Evolutionary conservation across 2,329 filamentous ascomycete species (phyloP), one percentile per base, ranked within the genome.

Genomic region (Myrmaecium sp.): DNA sequence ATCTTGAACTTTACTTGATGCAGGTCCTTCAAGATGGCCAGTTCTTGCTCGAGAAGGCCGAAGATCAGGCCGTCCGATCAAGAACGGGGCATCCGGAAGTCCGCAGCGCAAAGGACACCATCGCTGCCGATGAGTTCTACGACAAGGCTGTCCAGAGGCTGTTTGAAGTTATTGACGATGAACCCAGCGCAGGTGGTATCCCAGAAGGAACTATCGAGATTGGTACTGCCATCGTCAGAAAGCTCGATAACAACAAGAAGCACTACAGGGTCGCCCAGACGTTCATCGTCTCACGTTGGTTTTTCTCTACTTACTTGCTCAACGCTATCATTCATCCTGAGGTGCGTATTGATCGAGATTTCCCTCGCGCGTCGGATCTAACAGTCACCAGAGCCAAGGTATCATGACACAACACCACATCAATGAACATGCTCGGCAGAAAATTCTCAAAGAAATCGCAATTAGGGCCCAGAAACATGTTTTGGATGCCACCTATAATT

Each of bases 1-100:
- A 83, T 36, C 73, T 98, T 62, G 84, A 94, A 54, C 78, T 82
- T 54, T 95, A 86, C 49, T 67, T 98, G 8, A 89, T 93, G 79
- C 80, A 89, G 47, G 81, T 91, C 33, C 67, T 98, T 17, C 81
- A 93, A 52, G 79, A 91, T 41, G 89, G 89, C 37, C 77, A 83
- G 20, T 94, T 94, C 46, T 62, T 95, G 30, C 62, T 94, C 39
- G 83, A 93, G 44, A 74, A 78, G 44, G 74, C 80, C 42, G 79
- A 84, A 49, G 77, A 83, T 44, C 76, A 81, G 40, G 66, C 51
- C 5, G 44, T 77, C 34, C 69, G 73, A 18, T 72, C 74, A 33
- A 63, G 75, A 36, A 66, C 75, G 5, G 28, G 17, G 52, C 73
- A 82, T 51, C 59, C 79, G 21, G 73, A 75, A 29, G 64, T 73